These are phyloP conservation scores for Aspergillus baeticus DNA, from an alignment of 495 filamentous ascomycete genomes.

Conservation along the genomic window DNA sequence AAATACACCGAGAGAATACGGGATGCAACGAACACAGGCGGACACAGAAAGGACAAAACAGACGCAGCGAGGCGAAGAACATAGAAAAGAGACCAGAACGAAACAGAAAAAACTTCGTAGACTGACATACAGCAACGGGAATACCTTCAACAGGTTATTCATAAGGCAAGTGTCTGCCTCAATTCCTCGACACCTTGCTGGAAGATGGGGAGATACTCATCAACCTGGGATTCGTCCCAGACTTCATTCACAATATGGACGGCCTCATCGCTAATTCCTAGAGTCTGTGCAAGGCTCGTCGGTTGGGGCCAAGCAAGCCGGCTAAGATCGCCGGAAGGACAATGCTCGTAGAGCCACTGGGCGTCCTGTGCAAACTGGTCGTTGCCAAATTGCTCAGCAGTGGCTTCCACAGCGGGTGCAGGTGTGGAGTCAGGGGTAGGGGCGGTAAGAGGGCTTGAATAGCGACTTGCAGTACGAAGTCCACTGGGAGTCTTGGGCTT, in stretches of 20 bases:
- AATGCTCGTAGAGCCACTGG: conserved; percentile 27
- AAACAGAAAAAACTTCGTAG: background rate
- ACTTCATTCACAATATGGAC: conserved; percentile 12
- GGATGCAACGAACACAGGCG: too few species aligned
- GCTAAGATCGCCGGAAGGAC: conserved; percentile 26
- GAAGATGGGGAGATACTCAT: conserved; percentile 13
- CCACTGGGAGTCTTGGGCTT: conserved; percentile 49
- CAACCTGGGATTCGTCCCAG: conserved; percentile 19
- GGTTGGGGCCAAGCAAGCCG: conserved; percentile 23
- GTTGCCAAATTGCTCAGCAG: conserved; percentile 23
- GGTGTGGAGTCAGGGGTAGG: conserved; percentile 19
- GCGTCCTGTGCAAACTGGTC: conserved; percentile 28
- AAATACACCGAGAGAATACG: background rate
- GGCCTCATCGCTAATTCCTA: conserved; percentile 12
- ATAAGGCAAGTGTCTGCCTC: conserved; percentile 13
- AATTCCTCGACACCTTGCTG: conserved; percentile 18
- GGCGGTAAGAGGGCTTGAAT: conserved; percentile 29
- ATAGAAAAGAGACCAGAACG: background rate
- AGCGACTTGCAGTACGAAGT: conserved; percentile 40
- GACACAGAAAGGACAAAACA: too few species aligned
- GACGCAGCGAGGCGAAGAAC: too few species aligned
- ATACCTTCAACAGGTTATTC: background rate
- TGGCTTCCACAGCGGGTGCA: background rate
- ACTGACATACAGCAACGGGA: too few species aligned
- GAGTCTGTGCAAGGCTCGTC: conserved; percentile 14